Evolutionary conservation across 495 filamentous ascomycete genomes (phyloP).

Genomic region (Aspergillus asperescens): DNA sequence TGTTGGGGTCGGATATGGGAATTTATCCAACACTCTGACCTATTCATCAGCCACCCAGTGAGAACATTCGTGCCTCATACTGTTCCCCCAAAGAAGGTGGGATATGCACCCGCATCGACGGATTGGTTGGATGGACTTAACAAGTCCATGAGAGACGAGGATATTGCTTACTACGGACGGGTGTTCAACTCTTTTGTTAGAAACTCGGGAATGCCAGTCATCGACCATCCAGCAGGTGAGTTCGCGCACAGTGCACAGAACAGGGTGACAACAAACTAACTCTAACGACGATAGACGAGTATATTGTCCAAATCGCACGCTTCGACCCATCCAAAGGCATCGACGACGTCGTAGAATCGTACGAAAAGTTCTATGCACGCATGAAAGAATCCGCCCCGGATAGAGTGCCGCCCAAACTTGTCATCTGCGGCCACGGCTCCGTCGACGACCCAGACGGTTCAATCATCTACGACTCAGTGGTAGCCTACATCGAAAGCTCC

Average conservation of each 20-base stretch:
- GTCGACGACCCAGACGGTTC: constrained; percentile 82
- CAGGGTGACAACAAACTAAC: too few species aligned
- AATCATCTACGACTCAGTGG: constrained; percentile 64
- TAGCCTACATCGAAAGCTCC: constrained; percentile 57
- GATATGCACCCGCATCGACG: constrained; percentile 77
- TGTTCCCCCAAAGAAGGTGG: constrained; percentile 62
- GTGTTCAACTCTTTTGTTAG: constrained; percentile 64
- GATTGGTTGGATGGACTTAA: constrained; percentile 90
- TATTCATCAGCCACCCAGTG: constrained; percentile 84
- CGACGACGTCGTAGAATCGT: constrained; percentile 71
- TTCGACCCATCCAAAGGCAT: constrained; percentile 90
- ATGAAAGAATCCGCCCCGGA: constrained; percentile 42
- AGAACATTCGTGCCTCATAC: constrained; percentile 66
- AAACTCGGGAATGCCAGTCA: constrained; percentile 49
- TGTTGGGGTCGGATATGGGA: constrained; percentile 77
- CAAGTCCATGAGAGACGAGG: constrained; percentile 70
- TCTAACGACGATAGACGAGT: constrained; percentile 44
- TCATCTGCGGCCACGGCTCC: constrained; percentile 75
- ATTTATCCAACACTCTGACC: constrained; percentile 62
- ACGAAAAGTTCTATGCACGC: constrained; percentile 63
- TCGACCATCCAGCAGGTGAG: constrained; percentile 61
- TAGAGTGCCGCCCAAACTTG: constrained; percentile 60
- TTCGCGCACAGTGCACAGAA: too few species aligned
- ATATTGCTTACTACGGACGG: constrained; percentile 69
- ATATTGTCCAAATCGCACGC: constrained; percentile 77